Base-by-base conservation (phyloP, 2,329 filamentous ascomycete genomes). In the Aureobasidium melanogenum region DNA sequence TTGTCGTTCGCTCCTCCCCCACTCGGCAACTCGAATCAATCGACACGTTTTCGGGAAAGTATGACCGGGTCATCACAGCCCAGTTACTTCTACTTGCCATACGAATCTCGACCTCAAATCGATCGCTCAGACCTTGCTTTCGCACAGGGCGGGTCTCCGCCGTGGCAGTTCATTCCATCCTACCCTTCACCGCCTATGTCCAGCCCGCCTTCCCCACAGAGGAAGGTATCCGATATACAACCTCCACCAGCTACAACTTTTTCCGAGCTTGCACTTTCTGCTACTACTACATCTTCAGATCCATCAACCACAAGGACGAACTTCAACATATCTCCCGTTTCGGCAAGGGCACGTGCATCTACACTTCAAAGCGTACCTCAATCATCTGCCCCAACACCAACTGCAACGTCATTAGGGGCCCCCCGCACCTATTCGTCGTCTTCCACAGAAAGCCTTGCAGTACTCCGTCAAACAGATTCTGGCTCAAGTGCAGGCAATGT, bases 131-230 rank as follows among this genome's bases (percentile, higher is more conserved):
- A 59, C 44, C 39, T 50, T 30, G 32, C 30, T 44, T 30, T 50
- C 24, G 36, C 56, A 41, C 26, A 41, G 39, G 56, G 56, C 44
- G 56, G 56, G 44, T 48, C 43, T 47, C 50, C 51, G 50, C 26
- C 43, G 41, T 62, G 61, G 61, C 61, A 62, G 19, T 17, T 59
- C 24, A 7, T 56, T 39, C 47, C 36, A n/a, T 57, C 61, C 36
- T 79, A 79, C 69, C 77, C 76, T 63, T 79, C 77, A 67, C 77
- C 77, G 70, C 77, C 77, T 71, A 80, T 80, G 78, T 80, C 78
- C 73, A 76, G 75, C 71, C 73, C 77, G 67, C 75, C 76, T 62
- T 78, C 77, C 63, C 75, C 77, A 65, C 66, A 69, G 63, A 69
- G 54, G 62, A 61, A 62, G 50, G 46, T 41, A 38, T 47, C 55